Evolutionary conservation across 2,329 filamentous ascomycete species (phyloP).

Genomic region (Penicillium sp.): DNA sequence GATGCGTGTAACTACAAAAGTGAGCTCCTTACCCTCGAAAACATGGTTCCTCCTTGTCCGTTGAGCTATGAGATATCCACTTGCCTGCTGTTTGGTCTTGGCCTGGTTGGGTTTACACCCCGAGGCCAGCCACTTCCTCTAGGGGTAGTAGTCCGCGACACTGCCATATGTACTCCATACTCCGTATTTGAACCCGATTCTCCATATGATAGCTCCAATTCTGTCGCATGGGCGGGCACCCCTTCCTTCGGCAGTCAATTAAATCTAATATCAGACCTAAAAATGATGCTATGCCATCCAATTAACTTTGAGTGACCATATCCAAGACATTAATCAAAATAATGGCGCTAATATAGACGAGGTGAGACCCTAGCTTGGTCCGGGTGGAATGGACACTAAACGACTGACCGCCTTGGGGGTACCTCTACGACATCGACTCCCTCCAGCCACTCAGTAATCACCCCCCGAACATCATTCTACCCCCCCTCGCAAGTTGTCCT

Average conservation of each 20-base stretch:
- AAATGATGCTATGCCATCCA: not conserved
- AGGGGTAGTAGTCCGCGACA: not conserved
- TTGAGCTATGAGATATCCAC: not conserved
- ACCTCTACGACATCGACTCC: conserved; percentile 34
- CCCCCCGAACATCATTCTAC: conserved; percentile 24
- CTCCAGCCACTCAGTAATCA: conserved; percentile 26
- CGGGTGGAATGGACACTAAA: conserved; percentile 32
- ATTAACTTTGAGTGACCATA: not conserved
- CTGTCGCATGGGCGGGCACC: not conserved
- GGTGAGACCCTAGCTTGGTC: conserved; percentile 9
- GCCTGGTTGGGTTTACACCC: not conserved
- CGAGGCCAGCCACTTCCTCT: not conserved
- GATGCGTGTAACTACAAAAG: conserved; percentile 34
- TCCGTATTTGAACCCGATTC: not conserved
- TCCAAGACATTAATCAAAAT: not conserved
- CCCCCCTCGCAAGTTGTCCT: conserved; percentile 1
- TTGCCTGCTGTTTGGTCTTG: not conserved
- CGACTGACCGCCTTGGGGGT: conserved; percentile 33
- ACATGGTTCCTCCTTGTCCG: not conserved
- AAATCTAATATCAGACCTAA: too few relatives aligned
- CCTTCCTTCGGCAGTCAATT: not conserved
- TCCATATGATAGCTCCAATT: not conserved
- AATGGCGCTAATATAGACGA: not conserved
- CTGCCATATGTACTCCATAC: not conserved
- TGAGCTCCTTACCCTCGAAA: conserved; percentile 5